Conservation (phyloP, 805 yeast species). For the Zygoascus flipseniorum region DNA sequence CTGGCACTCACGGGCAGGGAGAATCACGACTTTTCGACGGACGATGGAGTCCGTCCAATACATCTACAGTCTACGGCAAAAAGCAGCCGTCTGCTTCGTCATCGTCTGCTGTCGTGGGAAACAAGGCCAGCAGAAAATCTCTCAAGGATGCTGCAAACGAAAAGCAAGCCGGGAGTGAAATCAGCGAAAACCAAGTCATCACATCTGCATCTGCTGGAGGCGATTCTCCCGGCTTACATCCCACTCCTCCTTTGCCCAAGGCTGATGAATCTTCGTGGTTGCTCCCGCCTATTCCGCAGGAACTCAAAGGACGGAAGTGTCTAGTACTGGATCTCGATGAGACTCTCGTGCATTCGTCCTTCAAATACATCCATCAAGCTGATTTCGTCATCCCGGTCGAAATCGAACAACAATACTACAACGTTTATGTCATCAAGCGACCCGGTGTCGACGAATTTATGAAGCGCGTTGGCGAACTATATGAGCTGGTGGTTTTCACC, state of each 20-base stretch:
- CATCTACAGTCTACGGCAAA: background rate
- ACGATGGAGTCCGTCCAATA: slow-evolving; percentile 1
- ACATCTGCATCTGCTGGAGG: background rate
- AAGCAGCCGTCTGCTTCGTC: background rate
- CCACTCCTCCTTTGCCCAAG: background rate
- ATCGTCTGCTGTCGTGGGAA: background rate
- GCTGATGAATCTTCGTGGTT: slow-evolving; percentile 8
- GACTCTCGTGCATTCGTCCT: slow-evolving; percentile 91
- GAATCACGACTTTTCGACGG: background rate
- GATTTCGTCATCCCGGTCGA: slow-evolving; percentile 98
- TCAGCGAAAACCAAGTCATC: background rate
- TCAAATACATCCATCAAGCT: slow-evolving; percentile 83
- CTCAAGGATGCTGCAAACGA: background rate
- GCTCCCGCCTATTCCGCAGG: slow-evolving; percentile 44
- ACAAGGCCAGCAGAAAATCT: background rate
- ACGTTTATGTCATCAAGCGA: slow-evolving; percentile 91
- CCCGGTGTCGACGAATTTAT: slow-evolving; percentile 97
- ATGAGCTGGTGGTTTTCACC: slow-evolving; percentile 93
- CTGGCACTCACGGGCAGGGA: background rate
- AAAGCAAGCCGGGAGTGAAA: background rate
- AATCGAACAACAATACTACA: slow-evolving; percentile 84
- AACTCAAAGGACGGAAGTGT: slow-evolving; percentile 64
- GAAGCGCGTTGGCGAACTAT: slow-evolving; percentile 71
- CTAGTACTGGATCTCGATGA: slow-evolving; percentile 89
- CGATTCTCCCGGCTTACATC: background rate